These are phyloP conservation scores for Ilex paraguariensis DNA, from an alignment of 305 asterid species.

Conservation along the genomic window DNA sequence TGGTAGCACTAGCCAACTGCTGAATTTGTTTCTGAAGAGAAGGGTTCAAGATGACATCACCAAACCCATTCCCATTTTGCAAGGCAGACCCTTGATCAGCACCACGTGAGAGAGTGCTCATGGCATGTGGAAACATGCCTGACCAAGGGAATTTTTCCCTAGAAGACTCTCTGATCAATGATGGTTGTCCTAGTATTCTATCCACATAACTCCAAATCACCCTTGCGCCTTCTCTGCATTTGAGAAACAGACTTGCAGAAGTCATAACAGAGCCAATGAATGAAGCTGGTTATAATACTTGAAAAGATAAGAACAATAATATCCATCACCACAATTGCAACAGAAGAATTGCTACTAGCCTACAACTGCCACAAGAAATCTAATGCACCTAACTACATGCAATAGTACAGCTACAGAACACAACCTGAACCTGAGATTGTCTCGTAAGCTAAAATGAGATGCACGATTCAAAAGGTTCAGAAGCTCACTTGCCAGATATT, in stretches of 20 bases:
- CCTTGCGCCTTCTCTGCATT: constrained; percentile 94
- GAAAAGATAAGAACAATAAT: too few species aligned
- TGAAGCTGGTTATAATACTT: too few species aligned
- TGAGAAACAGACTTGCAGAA: constrained; percentile 14
- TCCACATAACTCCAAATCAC: constrained; percentile 96
- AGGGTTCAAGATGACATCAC: constrained; percentile 87
- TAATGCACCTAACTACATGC: too few species aligned
- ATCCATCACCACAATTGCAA: too few species aligned
- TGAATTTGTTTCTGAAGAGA: constrained; percentile 81
- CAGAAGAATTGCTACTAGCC: too few species aligned
- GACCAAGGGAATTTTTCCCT: constrained; percentile 98
- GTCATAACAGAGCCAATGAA: not conserved
- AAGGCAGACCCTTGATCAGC: constrained; percentile 36
- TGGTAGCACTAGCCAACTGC: constrained; percentile 82
- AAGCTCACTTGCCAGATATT: too few species aligned
- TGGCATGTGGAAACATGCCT: constrained; percentile 49
- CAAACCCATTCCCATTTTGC: constrained; percentile 56
- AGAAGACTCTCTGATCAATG: constrained; percentile 91
- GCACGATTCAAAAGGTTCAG: too few species aligned
- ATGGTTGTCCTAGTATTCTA: constrained; percentile 93
- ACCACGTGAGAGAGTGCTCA: constrained; percentile 40
- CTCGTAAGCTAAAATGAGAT: too few species aligned
- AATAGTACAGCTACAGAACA: too few species aligned
- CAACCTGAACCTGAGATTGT: too few species aligned
- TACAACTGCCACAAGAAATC: too few species aligned